phyloP scores from a whole-genome alignment of 768 basidiomycete genomes.

The Postia placenta region DNA sequence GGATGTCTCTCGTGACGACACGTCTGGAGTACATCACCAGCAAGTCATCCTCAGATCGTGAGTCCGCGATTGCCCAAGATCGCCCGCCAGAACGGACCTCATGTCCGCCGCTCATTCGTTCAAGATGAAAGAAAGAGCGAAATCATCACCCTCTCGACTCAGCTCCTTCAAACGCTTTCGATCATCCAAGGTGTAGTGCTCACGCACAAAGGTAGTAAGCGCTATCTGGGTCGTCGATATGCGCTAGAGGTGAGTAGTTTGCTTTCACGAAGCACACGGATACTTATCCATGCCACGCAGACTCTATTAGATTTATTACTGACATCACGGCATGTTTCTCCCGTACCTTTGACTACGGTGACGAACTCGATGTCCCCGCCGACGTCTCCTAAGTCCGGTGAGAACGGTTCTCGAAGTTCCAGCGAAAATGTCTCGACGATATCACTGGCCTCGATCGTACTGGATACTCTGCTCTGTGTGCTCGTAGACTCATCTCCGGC shows the following conservation, averaged over 20 bases:
- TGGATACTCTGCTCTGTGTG: conserved; percentile 83
- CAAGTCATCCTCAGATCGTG: conserved; percentile 40
- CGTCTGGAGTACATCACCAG: conserved; percentile 44
- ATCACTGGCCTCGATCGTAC: conserved; percentile 27
- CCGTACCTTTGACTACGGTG: conserved; percentile 15
- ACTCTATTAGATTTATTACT: conserved; percentile 67
- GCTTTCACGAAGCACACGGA: too few relatives aligned
- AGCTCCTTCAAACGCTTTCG: conserved; percentile 53
- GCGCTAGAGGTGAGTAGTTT: conserved; percentile 59
- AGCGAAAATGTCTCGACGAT: conserved; percentile 3
- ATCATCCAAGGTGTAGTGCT: conserved; percentile 75
- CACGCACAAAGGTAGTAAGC: conserved; percentile 62
- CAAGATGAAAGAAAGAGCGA: conserved; percentile 41
- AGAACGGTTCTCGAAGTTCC: neutral
- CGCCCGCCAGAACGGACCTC: neutral
- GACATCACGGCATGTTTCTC: conserved; percentile 57
- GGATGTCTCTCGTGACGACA: conserved; percentile 47
- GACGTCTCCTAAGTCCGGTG: conserved; percentile 22
- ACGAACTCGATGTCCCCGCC: conserved; percentile 15
- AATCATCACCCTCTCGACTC: conserved; percentile 39
- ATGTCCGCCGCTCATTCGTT: neutral
- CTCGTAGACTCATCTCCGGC: conserved; percentile 81
- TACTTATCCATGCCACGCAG: too few relatives aligned
- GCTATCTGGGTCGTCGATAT: conserved; percentile 60
- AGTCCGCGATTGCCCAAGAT: conserved; percentile 10